Conservation (phyloP, 2,329 filamentous ascomycete species). For the Epichloe amarillans region DNA sequence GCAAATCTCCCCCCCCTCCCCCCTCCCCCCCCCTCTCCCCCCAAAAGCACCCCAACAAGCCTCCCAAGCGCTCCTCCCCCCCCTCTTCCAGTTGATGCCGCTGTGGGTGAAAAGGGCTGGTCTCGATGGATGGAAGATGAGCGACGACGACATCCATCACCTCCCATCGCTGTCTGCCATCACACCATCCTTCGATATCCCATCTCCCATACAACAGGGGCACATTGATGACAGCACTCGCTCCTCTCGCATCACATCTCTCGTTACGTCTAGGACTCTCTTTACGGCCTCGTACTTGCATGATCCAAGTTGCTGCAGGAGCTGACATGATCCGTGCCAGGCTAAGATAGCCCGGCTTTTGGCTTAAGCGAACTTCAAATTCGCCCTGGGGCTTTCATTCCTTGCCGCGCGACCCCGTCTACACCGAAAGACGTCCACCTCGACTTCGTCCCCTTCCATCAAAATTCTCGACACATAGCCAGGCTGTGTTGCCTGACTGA, state of each 20-base stretch:
- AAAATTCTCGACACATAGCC: background rate
- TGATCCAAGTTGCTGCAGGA: conserved; percentile 4
- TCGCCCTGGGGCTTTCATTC: background rate
- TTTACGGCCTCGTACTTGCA: background rate
- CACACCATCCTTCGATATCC: background rate
- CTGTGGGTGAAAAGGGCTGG: no score
- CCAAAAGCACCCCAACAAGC: no score
- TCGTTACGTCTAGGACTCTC: background rate
- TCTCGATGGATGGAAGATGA: no score
- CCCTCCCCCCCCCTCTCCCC: no score
- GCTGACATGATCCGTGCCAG: conserved; percentile 7
- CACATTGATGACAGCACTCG: background rate
- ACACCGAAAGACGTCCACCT: background rate
- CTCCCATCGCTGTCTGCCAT: no score
- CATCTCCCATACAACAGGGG: background rate
- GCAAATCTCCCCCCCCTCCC: no score
- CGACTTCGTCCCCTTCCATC: background rate
- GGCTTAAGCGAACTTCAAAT: background rate
- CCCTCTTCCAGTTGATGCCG: no score
- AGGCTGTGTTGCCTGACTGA: background rate
- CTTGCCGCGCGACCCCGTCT: background rate
- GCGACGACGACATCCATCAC: no score
- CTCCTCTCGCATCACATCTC: background rate
- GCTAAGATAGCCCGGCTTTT: conserved; percentile 4
- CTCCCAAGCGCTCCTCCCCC: no score